Evolutionary conservation across 164 flowering plant species (phyloP).

Genomic region (Chimonanthus salicifolius): DNA sequence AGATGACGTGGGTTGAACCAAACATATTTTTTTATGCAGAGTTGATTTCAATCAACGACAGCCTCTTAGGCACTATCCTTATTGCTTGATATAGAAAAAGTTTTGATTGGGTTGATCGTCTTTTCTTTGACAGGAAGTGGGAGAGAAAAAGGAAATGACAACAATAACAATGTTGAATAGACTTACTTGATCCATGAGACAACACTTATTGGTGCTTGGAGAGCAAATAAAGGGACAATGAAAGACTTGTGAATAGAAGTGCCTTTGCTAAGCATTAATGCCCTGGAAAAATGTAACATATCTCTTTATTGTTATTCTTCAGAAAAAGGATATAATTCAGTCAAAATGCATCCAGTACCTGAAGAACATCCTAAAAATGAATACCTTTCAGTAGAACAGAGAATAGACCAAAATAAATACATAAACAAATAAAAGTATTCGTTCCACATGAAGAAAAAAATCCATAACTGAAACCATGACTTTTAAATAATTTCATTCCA

Average conservation of each 20-base stretch:
- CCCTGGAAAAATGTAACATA: conserved; percentile 27
- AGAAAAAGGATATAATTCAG: neutral
- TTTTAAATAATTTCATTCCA: too few species aligned
- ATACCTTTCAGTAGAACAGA: too few species aligned
- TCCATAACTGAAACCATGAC: neutral
- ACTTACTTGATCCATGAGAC: conserved; percentile 80
- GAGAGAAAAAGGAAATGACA: neutral
- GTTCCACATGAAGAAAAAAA: neutral
- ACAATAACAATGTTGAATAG: neutral
- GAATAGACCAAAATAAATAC: too few species aligned
- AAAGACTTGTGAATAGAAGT: conserved; percentile 66
- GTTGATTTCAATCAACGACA: too few species aligned
- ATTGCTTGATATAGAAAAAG: neutral
- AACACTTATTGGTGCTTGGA: conserved; percentile 71
- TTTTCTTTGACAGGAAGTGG: neutral
- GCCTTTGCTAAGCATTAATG: conserved; percentile 61
- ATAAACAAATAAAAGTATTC: neutral
- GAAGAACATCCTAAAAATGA: too few species aligned
- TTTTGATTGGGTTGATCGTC: neutral
- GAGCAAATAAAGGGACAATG: conserved; percentile 75
- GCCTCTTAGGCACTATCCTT: neutral
- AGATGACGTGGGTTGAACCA: too few species aligned
- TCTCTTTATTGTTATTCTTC: neutral
- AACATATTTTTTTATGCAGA: too few species aligned
- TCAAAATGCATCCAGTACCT: neutral